A percentile compares a stretch with the other conserved stretches of the same genome.
phyloP scores from a whole-genome alignment of 257 asterid genomes.

The Primulina eburnea region DNA sequence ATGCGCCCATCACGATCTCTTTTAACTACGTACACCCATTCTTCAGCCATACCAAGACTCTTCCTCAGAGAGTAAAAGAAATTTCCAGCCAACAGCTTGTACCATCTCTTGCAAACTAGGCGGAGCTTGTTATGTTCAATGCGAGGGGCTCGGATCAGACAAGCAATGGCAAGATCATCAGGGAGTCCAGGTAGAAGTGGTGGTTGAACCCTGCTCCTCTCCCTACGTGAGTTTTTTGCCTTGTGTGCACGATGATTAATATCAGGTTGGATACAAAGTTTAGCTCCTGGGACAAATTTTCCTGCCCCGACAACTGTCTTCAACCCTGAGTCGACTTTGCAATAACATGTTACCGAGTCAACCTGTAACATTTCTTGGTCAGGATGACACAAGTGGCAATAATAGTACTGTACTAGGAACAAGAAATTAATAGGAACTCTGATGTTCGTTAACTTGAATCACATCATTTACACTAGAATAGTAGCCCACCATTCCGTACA shows the following conservation, averaged over 20 bases:
- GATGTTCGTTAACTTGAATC: neutral
- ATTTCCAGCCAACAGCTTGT: constrained; percentile 56
- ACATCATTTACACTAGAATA: neutral
- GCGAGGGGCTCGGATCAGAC: constrained; percentile 63
- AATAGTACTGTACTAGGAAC: neutral
- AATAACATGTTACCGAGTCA: constrained; percentile 62
- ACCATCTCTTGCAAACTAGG: constrained; percentile 60
- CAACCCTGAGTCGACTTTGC: constrained; percentile 61
- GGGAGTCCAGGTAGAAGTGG: constrained; percentile 68
- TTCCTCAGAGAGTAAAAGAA: constrained; percentile 56
- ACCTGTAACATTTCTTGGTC: constrained; percentile 38
- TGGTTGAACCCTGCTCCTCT: constrained; percentile 53
- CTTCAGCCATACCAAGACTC: constrained; percentile 61
- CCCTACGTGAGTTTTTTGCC: constrained; percentile 46
- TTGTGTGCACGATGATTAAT: constrained; percentile 57
- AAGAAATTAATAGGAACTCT: neutral
- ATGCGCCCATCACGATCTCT: constrained; percentile 56
- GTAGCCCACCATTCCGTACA: neutral
- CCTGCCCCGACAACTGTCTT: constrained; percentile 62
- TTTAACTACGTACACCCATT: constrained; percentile 59
- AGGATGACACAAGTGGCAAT: constrained; percentile 8
- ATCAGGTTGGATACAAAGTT: constrained; percentile 60
- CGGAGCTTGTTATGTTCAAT: constrained; percentile 56
- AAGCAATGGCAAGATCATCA: constrained; percentile 64
- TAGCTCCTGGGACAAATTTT: constrained; percentile 58